Evolutionary conservation across 192 early-diverging fungal species (phyloP).

Genomic region (Backusella morwellensis): DNA sequence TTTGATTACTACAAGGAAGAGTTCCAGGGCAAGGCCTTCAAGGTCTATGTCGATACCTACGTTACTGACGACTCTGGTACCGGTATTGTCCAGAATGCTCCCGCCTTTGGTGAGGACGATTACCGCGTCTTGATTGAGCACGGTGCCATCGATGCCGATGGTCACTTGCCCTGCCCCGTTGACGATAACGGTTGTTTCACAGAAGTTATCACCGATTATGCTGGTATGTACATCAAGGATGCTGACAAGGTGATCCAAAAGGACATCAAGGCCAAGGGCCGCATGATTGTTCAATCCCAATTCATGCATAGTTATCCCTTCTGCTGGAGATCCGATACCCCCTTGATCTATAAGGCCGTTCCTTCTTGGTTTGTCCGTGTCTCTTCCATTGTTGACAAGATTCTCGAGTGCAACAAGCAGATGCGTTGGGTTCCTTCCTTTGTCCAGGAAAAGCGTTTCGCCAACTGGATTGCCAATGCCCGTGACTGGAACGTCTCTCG

Average conservation of each 20-base stretch:
- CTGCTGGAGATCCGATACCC: conserved; percentile 98
- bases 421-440: conserved; percentile 96
- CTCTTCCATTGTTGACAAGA: conserved; percentile 74
- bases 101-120: conserved; percentile 99
- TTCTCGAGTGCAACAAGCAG: conserved; percentile 83
- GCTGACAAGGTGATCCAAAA: conserved; percentile 98
- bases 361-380: conserved; percentile 98
- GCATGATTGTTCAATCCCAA: conserved; percentile 90
- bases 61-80: conserved; percentile 94
- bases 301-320: conserved; percentile 93
- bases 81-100: conserved; percentile 97
- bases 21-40: conserved; percentile 80
- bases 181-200: conserved; percentile 85
- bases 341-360: conserved; percentile 94
- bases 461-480: conserved; percentile 94
- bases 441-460: conserved; percentile 97
- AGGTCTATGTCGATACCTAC: conserved; percentile 86
- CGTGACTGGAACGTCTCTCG: conserved; percentile 99
- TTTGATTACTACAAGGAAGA: conserved; percentile 79
- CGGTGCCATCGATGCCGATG: conserved; percentile 79
- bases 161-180: conserved; percentile 87
- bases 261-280: conserved; percentile 74
- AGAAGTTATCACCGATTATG: conserved; percentile 71
- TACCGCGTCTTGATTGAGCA: conserved; percentile 87
- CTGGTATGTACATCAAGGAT: conserved; percentile 89